A percentile compares a stretch with the other conserved stretches of the same genome.
These are phyloP conservation scores for Sclerotiophoma versabilis DNA, from an alignment of 2,329 filamentous ascomycete species.

Conservation along the genomic window DNA sequence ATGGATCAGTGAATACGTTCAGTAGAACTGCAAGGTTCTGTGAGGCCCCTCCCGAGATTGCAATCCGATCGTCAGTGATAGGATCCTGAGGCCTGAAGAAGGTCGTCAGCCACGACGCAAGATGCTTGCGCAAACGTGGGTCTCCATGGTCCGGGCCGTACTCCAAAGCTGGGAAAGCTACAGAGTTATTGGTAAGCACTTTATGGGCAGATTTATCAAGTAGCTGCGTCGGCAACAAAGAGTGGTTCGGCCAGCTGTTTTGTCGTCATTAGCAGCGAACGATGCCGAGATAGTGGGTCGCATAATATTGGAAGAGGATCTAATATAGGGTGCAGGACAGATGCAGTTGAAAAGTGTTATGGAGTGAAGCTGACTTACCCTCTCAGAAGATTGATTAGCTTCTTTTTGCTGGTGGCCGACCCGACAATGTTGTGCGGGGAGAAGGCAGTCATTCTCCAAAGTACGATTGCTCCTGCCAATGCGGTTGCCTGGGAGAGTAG, in stretches of 20 bases:
- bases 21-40: conserved; percentile 82
- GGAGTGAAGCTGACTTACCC: conserved; percentile 38
- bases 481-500: conserved; percentile 18
- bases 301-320: conserved; percentile 20
- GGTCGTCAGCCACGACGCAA: conserved; percentile 73
- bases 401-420: conserved; percentile 40
- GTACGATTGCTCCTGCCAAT: conserved; percentile 19
- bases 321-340: conserved; percentile 9
- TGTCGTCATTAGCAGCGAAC: conserved; percentile 28
- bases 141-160: conserved; percentile 80
- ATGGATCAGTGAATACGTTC: conserved; percentile 80
- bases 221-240: conserved; percentile 70
- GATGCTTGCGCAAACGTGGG: conserved; percentile 62
- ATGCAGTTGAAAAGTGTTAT: conserved; percentile 9
- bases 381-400: conserved; percentile 47
- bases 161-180: conserved; percentile 70
- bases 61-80: conserved; percentile 67
- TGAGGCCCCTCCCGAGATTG: conserved; percentile 83
- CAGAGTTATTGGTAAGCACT: conserved; percentile 66
- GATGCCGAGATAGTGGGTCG: conserved; percentile 21
- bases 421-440: conserved; percentile 38
- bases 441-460: conserved; percentile 33
- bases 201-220: conserved; percentile 67
- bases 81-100: conserved; percentile 63
- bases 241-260: conserved; percentile 69